Evolutionary conservation across 352 stramenopile genomes (phyloP), one percentile per base, ranked within the genome.

Genomic region (Phytophthora macrochlamydospora): DNA sequence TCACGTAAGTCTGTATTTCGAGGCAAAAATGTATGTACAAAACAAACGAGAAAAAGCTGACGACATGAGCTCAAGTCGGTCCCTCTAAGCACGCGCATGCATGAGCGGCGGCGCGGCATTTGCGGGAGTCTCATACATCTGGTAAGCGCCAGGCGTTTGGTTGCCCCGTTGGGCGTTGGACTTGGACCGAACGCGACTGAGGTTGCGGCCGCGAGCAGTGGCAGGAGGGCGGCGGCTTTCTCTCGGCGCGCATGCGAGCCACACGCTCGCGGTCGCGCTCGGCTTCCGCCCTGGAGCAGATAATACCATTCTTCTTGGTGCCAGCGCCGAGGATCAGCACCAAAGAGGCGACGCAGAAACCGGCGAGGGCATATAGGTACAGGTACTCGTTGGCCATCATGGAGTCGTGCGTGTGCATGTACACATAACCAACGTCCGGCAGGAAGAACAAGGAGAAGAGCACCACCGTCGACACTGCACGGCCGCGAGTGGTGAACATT

Each of bases 401-500:
- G 7, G 65, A 57, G 35, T 79, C 64, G 38, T 74, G 13, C 7
- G 76, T 71, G 61, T 78, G 77, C 75, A 90, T 81, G 67, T 82
- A 90, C 18, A 85, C 76, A 50, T 87, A 82, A 35, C 75, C 79
- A 12, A 89, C 18, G 32, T 83, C 66, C 0, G 73, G 59, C 45
- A 89, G 28, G 61, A 78, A 90, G 65, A 91, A 91, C 8, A 91
- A 69, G 9, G 58, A 31, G 51, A 91, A 91, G 12, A 89, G 53
- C 32, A 86, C 69, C 2, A 67, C 80, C 2, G 83, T 91, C 5
- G 67, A 80, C 38, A 74, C 73, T 0, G 81, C 76, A 8, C 85
- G 85, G 18, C 71, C 61, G 8, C 81, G 74, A 2, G 81, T 85
- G 13, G 67, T 77, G 56, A 93, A 93, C 69, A 93, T 82, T 31